Evolutionary conservation across 495 filamentous ascomycete species (phyloP), one percentile per base, ranked within the genome.

Genomic region (Penicillium verhagenii): DNA sequence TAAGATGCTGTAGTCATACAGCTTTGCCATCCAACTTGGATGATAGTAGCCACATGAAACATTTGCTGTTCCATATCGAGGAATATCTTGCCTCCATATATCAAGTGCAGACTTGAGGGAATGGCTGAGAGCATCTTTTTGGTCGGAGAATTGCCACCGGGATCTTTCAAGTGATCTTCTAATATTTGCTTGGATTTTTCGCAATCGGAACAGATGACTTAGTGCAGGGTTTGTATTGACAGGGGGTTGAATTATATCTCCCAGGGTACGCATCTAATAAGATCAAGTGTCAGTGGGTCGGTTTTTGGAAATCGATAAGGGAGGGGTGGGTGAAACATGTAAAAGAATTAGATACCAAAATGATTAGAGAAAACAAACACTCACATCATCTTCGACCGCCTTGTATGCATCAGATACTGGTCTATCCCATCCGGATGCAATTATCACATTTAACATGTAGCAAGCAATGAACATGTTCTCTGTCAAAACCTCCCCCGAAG

Each of bases 401-500:
- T 37, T 56, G 16, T 69, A 68, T 8, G 62, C 65, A 38, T 58
- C 56, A 14, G 66, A 69, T 9, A 66, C 64, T 0, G 68, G 68
- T 20, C 66, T 50, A 31, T 69, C 64, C 68, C 68, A 71, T 7
- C 68, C 68, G 11, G 62, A 71, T 4, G 66, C 56, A 37, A 69
- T 61, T 16, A 71, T 59, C 26, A 69, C 68, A 39, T 71, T 71
- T 43, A 71, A 53, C 68, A 71, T 71, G 44, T 66, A 71, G 43
- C 66, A 69, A 16, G 66, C 63, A 42, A 71, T 71, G 9, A 71
- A 71, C 58, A 69, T 59, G 5, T 61, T 63, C 57, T 71, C 68
- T 0, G 62, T 61, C 25, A 64, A 52, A 10, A 43, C 38, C n/a
- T 64, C 61, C 14, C 56, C 62, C 28, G 58, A 47, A 11, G 47